These are phyloP conservation scores for Alternaria incomplexa DNA, from an alignment of 2,329 filamentous ascomycete genomes.

Conservation along the genomic window DNA sequence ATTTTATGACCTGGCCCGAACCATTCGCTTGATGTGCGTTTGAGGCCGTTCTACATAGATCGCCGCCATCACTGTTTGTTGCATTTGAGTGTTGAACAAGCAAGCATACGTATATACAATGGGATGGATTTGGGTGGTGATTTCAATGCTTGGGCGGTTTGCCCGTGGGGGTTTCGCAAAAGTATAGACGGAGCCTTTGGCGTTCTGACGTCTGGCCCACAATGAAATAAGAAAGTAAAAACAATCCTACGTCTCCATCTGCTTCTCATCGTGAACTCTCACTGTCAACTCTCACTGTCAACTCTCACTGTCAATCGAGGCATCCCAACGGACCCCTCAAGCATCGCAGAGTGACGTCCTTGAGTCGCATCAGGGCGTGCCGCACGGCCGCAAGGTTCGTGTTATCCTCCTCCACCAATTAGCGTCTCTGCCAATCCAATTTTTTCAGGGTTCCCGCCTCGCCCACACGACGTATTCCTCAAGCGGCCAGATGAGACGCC, in stretches of 20 bases:
- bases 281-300: neutral
- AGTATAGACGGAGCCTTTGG: constrained; percentile 32
- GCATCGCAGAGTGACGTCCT: constrained; percentile 19
- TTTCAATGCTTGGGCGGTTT: constrained; percentile 19
- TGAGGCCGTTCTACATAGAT: constrained; percentile 30
- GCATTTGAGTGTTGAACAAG: constrained; percentile 14
- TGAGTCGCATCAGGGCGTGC: constrained; percentile 21
- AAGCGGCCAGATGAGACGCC: neutral
- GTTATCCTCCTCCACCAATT: constrained; percentile 17
- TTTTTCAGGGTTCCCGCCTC: constrained; percentile 1
- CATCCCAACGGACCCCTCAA: neutral
- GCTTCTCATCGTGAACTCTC: neutral
- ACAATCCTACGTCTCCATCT: neutral
- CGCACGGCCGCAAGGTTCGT: constrained; percentile 17
- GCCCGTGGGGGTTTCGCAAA: constrained; percentile 25
- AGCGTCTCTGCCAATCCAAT: neutral
- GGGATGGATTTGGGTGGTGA: constrained; percentile 20
- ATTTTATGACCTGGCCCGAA: constrained; percentile 38
- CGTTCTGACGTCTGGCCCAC: constrained; percentile 20
- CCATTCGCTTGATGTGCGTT: constrained; percentile 23
- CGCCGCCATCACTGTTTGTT: constrained; percentile 8
- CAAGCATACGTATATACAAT: constrained; percentile 27
- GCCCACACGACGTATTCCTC: neutral
- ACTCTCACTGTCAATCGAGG: neutral
- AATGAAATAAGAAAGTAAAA: constrained; percentile 18